These are phyloP conservation scores for Trametes hirsuta DNA, from an alignment of 1,284 basidiomycete genomes.

Conservation along the genomic window DNA sequence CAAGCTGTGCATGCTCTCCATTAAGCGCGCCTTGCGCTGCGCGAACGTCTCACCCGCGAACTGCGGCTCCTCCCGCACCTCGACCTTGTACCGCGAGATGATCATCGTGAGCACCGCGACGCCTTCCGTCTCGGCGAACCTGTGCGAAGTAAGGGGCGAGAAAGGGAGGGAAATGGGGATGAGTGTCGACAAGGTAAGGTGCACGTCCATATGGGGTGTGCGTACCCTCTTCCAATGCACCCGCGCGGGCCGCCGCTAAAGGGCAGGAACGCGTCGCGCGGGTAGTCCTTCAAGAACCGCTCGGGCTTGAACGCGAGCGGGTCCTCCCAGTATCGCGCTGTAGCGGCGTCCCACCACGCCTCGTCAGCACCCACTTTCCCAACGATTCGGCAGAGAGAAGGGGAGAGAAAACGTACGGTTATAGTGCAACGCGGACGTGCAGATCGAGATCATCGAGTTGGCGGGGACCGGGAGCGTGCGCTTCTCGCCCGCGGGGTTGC, in stretches of 20 bases:
- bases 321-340: conserved; percentile 47
- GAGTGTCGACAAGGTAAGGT: too few species aligned
- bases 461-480: conserved; percentile 48
- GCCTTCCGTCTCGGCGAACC: conserved; percentile 36
- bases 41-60: conserved; percentile 36
- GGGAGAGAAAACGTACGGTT: conserved; percentile 32
- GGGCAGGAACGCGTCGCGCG: conserved; percentile 44
- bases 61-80: conserved; percentile 34
- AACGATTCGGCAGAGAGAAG: neutral
- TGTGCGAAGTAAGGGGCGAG: neutral
- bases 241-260: conserved; percentile 42
- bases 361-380: neutral
- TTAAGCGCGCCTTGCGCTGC: conserved; percentile 32
- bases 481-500: conserved; percentile 44
- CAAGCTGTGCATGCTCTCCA: conserved; percentile 23
- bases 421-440: conserved; percentile 49
- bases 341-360: neutral
- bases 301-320: conserved; percentile 43
- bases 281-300: conserved; percentile 44
- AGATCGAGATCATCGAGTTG: conserved; percentile 44
- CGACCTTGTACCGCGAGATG: conserved; percentile 29
- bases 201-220: too few species aligned
- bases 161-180: neutral
- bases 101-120: conserved; percentile 27
- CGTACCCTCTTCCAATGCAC: conserved; percentile 46